Evolutionary conservation across 805 yeast genomes (phyloP).

Genomic region (Monosporozyma aquatica): DNA sequence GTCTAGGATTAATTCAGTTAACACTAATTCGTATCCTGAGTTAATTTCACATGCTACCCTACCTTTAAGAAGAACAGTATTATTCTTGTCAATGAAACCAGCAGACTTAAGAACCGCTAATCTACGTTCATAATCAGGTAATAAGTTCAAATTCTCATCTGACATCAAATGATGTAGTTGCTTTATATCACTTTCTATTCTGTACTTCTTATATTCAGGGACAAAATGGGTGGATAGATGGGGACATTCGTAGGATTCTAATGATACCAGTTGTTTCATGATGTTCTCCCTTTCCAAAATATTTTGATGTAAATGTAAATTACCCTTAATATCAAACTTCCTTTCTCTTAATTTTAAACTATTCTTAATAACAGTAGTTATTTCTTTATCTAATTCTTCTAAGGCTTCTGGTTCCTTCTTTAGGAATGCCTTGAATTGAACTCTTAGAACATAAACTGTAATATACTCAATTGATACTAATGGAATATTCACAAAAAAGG

Average conservation of each 20-base stretch:
- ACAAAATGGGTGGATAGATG: slow-evolving; percentile 38
- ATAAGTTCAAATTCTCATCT: slow-evolving; percentile 77
- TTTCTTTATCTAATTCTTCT: slow-evolving; percentile 18
- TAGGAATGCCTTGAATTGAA: slow-evolving; percentile 22
- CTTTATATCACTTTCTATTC: slow-evolving; percentile 43
- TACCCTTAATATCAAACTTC: slow-evolving; percentile 21
- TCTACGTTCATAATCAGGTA: slow-evolving; percentile 92
- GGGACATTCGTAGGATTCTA: slow-evolving; percentile 30
- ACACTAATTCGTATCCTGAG: slow-evolving; percentile 80
- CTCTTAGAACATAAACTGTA: slow-evolving; percentile 20
- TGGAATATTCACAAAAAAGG: slow-evolving; percentile 23
- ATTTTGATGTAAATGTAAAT: slow-evolving; percentile 26
- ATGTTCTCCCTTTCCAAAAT: slow-evolving; percentile 24
- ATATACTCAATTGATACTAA: slow-evolving; percentile 26
- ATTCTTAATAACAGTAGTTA: slow-evolving; percentile 15
- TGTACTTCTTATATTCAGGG: slow-evolving; percentile 38
- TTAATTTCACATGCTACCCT: slow-evolving; percentile 89
- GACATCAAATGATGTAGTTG: slow-evolving; percentile 55
- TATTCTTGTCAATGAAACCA: slow-evolving; percentile 67
- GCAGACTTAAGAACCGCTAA: slow-evolving; percentile 65
- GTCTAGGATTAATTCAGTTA: slow-evolving; percentile 84
- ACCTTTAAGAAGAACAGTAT: slow-evolving; percentile 72
- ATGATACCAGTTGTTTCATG: slow-evolving; percentile 12
- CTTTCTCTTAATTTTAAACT: slow-evolving; percentile 21
- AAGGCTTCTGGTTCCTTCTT: slow-evolving; percentile 22